Base-by-base conservation (phyloP, 78 protist genomes). In the Dictyostelium intermedium region DNA sequence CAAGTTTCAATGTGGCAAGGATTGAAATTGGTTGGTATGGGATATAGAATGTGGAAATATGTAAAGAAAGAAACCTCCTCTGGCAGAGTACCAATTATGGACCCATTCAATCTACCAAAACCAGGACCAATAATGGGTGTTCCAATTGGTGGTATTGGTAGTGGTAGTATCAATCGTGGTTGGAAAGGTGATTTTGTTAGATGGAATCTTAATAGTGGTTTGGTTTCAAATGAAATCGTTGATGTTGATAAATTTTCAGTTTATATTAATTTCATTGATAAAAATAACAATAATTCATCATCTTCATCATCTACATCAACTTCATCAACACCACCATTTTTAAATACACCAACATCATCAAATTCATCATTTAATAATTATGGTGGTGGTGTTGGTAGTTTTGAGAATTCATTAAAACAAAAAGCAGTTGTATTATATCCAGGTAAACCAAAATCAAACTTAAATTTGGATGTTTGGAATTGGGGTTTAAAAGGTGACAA, bases 121-220 rank as follows among this genome's bases (percentile, higher is more conserved):
- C 91, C 91, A 0, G 87, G 86, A 18, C 95, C 96, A 10, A 34
- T 86, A 5, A 89, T 86, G 92, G 96, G 96, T 60, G 96, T 94
- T n/a, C 96, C 96, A 1, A 87, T 94, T 30, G 96, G 96, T 77
- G 96, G 96, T 37, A 94, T 94, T 37, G 96, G 96, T 20, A 43
- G 82, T 27, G 96, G 96, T 14, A 61, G 84, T 34, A 87, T 94
- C 5, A 94, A 79, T 32, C 56, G 96, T 32, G 96, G 96, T 30
- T 89, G 95, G 96, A 81, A 80, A 34, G 96, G 96, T 53, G 96
- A 87, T 47, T 94, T 94, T 47, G 91, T 86, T 35, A 23, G 96
- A 23, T 94, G 91, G 91, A 83, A 81, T 77, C 30, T 94, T 2
- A 27, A 30, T 14, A 32, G 39, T 50, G 87, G 92, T 10, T 18